Percentiles rank a stretch among this genome's conserved stretches.
Evolutionary conservation across 805 yeast species (phyloP).

Genomic region (Hermanozyma aechmeae): DNA sequence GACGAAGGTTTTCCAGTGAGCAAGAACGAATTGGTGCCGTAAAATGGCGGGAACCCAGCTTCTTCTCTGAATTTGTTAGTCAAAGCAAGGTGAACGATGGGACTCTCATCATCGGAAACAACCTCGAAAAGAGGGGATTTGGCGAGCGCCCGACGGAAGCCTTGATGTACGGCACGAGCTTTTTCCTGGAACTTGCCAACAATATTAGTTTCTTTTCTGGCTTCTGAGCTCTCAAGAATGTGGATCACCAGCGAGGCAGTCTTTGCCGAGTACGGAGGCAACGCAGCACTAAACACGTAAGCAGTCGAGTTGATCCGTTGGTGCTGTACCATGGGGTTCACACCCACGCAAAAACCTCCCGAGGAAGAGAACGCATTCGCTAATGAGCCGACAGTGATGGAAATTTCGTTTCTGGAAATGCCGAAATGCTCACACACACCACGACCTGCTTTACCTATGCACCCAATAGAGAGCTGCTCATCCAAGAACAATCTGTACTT

Average conservation of each 20-base stretch:
- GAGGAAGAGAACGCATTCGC: slow-evolving; percentile 74
- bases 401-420: slow-evolving; percentile 63
- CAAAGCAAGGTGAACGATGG: slow-evolving; percentile 61
- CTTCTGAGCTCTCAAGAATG: slow-evolving; percentile 25
- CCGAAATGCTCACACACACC: slow-evolving; percentile 73
- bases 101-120: slow-evolving; percentile 50
- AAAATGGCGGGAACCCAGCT: slow-evolving; percentile 38
- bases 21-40: slow-evolving; percentile 38
- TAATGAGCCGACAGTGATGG: slow-evolving; percentile 81
- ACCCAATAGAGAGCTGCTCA: slow-evolving; percentile 81
- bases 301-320: slow-evolving; percentile 88
- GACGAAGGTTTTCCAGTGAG: slow-evolving; percentile 38
- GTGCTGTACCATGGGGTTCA: slow-evolving; percentile 72
- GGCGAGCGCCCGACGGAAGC: slow-evolving; percentile 29
- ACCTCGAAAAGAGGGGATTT: slow-evolving; percentile 37
- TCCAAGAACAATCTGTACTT: slow-evolving; percentile 84
- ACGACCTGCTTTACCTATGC: slow-evolving; percentile 74
- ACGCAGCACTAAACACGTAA: slow-evolving; percentile 87
- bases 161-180: slow-evolving; percentile 25
- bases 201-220: slow-evolving; percentile 24
- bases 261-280: slow-evolving; percentile 84
- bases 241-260: slow-evolving; percentile 48
- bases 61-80: slow-evolving; percentile 33
- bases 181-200: slow-evolving; percentile 31
- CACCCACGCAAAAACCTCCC: slow-evolving; percentile 94